Percentiles rank a stretch among this genome's conserved stretches.
Evolutionary conservation across 1,139 yeast genomes (phyloP).

Genomic region (Suhomyces choctaworum): DNA sequence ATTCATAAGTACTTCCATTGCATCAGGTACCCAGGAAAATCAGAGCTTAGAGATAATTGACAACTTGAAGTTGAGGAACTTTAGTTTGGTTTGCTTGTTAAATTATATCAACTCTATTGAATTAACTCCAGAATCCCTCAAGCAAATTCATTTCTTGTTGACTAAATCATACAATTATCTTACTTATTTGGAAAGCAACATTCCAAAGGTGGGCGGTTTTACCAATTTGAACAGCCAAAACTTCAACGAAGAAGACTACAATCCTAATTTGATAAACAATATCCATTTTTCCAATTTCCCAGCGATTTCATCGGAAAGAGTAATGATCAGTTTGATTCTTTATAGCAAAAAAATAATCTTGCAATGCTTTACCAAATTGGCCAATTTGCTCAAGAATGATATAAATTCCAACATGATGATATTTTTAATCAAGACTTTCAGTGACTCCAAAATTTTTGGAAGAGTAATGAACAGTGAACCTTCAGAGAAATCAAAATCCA

Average conservation of each 20-base stretch:
- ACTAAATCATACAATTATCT: conserved; percentile 46
- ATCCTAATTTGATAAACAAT: conserved; percentile 34
- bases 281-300: conserved; percentile 31
- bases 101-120: conserved; percentile 43
- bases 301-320: conserved; percentile 28
- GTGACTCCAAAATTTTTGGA: conserved; percentile 40
- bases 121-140: conserved; percentile 43
- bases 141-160: conserved; percentile 44
- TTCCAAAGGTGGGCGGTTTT: conserved; percentile 36
- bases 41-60: conserved; percentile 34
- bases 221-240: conserved; percentile 32
- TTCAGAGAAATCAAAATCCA: conserved; percentile 24
- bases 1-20: conserved; percentile 34
- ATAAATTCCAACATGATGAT: conserved; percentile 45
- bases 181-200: conserved; percentile 42
- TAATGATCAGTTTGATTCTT: conserved; percentile 35
- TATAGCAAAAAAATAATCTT: conserved; percentile 38
- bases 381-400: conserved; percentile 34
- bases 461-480: conserved; percentile 21
- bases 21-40: conserved; percentile 20
- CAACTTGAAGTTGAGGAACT: conserved; percentile 42
- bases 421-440: conserved; percentile 39
- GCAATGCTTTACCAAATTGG: conserved; percentile 35
- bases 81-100: conserved; percentile 43
- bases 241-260: conserved; percentile 34